Conservation (phyloP, 2,329 filamentous ascomycete genomes). For the Pezicula carpinea region DNA sequence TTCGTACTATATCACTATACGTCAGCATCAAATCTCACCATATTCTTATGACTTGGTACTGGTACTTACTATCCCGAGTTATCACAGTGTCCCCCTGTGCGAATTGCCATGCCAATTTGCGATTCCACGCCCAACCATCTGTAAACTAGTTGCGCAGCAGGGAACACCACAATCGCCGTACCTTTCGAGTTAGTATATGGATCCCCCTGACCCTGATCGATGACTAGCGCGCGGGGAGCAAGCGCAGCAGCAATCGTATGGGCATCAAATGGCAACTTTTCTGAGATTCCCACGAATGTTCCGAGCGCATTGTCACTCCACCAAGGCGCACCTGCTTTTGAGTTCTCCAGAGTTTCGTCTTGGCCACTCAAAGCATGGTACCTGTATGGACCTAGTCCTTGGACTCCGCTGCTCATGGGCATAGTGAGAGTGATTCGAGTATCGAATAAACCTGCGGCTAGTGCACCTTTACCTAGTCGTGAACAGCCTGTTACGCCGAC, state of each 20-base stretch:
- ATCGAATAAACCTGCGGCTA: slow-evolving; percentile 32
- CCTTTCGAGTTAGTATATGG: slow-evolving; percentile 44
- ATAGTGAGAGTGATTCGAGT: slow-evolving; percentile 32
- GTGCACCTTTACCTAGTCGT: slow-evolving; percentile 30
- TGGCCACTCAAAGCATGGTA: slow-evolving; percentile 39
- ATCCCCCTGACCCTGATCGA: slow-evolving; percentile 33
- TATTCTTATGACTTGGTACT: neutral
- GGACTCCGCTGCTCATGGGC: slow-evolving; percentile 31
- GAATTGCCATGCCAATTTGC: slow-evolving; percentile 40
- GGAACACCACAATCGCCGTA: slow-evolving; percentile 33
- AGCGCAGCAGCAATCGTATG: slow-evolving; percentile 32
- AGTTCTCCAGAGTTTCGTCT: slow-evolving; percentile 36
- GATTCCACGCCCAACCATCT: slow-evolving; percentile 28
- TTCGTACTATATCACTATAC: slow-evolving; percentile 28
- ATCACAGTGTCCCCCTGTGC: slow-evolving; percentile 44
- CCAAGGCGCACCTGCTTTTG: slow-evolving; percentile 31
- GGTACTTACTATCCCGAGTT: slow-evolving; percentile 41
- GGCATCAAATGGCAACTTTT: slow-evolving; percentile 29
- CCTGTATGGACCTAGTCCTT: slow-evolving; percentile 31
- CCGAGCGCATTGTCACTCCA: slow-evolving; percentile 31
- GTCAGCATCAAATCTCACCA: slow-evolving; percentile 4
- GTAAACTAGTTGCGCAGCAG: slow-evolving; percentile 30
- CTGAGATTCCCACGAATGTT: slow-evolving; percentile 28
- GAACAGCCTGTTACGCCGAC: slow-evolving; percentile 32
- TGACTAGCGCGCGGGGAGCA: slow-evolving; percentile 29